Evolutionary conservation across 805 yeast species (phyloP), one percentile per base, ranked within the genome.

Genomic region (Candida adriatica): DNA sequence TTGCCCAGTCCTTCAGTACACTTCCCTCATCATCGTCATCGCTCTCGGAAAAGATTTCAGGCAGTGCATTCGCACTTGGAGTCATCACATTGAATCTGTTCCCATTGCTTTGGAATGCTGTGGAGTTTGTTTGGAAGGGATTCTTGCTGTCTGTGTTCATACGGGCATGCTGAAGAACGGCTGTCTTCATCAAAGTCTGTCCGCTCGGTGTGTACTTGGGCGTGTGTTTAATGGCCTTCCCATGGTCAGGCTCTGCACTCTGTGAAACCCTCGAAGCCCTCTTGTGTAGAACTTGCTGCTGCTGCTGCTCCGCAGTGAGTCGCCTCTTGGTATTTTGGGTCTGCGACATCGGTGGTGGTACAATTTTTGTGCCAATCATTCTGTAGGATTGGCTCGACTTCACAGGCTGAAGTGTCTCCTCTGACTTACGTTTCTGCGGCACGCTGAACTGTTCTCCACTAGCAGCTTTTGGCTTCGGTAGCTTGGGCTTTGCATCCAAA

Each of bases 1-100:
- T 61, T 3, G 83, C 84, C 85, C 85, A 78, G 25, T 68, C 68
- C 25, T 67, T 66, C 26, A 75, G 53, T 11, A 67, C 62, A 21
- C 61, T 59, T 11, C 68, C 66, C 13, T 62, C 63, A 10, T 64
- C 74, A 29, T 68, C 75, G 32, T 70, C 75, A 18, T 74, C 81
- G 9, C 76, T 69, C 39, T 68, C 73, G 0, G 72, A 66, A 26
- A 54, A 56, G 8, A 68, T 69, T 24, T 68, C 73, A 3, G 75
- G 74, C 16, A 68, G 45, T 5, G 45, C 53, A 3, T 45, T 38
- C 2, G 46, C 27, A 3, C 14, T 24, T 16, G 52, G 51, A n/a
- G 52, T 47, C 6, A 18, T 24, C n/a, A n/a, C n/a, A n/a, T n/a
- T n/a, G n/a, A n/a, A n/a, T n/a, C n/a, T n/a, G n/a, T n/a, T n/a